phyloP scores from a whole-genome alignment of 2,329 filamentous ascomycete genomes.

The Ceratocystis cacaofunesta region DNA sequence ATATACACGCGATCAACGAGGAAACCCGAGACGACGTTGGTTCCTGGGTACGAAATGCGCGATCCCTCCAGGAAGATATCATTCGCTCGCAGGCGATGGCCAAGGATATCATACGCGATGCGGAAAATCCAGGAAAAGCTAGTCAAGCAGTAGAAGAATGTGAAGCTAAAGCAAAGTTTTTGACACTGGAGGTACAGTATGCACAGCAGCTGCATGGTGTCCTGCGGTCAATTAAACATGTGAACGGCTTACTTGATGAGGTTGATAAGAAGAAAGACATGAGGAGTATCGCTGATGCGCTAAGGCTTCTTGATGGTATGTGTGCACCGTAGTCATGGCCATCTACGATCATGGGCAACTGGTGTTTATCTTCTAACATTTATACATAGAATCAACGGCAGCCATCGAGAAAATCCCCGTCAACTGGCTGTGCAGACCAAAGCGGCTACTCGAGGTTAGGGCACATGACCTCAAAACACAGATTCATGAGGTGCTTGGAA shows the following conservation, averaged over 20 bases:
- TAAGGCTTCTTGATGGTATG: slow-evolving; percentile 42
- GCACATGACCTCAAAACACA: slow-evolving; percentile 50
- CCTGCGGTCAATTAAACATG: slow-evolving; percentile 37
- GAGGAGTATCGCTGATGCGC: slow-evolving; percentile 39
- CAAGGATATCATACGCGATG: slow-evolving; percentile 63
- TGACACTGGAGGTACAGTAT: slow-evolving; percentile 43
- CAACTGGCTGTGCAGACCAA: slow-evolving; percentile 45
- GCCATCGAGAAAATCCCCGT: slow-evolving; percentile 45
- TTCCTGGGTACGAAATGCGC: slow-evolving; percentile 73
- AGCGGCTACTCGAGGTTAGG: slow-evolving; percentile 50
- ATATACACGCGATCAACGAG: slow-evolving; percentile 63
- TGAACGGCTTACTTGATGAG: slow-evolving; percentile 45
- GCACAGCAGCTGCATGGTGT: slow-evolving; percentile 40
- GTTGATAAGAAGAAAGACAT: slow-evolving; percentile 45
- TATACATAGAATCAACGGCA: slow-evolving; percentile 35
- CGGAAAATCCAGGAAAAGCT: slow-evolving; percentile 46
- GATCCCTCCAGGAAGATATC: slow-evolving; percentile 73
- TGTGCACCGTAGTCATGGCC: background rate
- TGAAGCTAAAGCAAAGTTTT: slow-evolving; percentile 40
- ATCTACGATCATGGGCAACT: background rate
- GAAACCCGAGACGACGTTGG: slow-evolving; percentile 67
- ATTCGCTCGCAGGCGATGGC: slow-evolving; percentile 64
- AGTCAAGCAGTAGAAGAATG: slow-evolving; percentile 39
- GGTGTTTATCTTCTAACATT: background rate
- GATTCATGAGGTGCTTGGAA: slow-evolving; percentile 50